Evolutionary conservation across 352 stramenopile genomes (phyloP).

Genomic region (Elongisporangium undulatum): DNA sequence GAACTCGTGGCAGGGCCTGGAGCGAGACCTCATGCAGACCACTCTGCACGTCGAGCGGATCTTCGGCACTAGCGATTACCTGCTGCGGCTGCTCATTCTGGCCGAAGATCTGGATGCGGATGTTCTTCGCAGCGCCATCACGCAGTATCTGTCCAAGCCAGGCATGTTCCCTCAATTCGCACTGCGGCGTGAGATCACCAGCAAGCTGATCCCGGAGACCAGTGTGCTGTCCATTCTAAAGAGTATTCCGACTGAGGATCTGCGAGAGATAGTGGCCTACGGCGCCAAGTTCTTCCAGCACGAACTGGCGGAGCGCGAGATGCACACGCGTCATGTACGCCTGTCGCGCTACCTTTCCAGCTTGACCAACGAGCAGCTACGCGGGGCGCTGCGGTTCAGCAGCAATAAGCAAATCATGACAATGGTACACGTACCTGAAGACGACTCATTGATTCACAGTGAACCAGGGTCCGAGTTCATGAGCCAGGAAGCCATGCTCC

Average conservation of each 20-base stretch:
- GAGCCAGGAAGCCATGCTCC: neutral
- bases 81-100: constrained; percentile 67
- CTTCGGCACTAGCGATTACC: constrained; percentile 68
- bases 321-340: constrained; percentile 56
- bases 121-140: constrained; percentile 41
- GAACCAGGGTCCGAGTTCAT: constrained; percentile 1
- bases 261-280: constrained; percentile 38
- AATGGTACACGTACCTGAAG: neutral
- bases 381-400: constrained; percentile 22
- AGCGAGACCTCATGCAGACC: constrained; percentile 45
- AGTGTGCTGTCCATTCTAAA: constrained; percentile 67
- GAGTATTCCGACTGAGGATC: constrained; percentile 35
- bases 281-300: constrained; percentile 51
- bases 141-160: constrained; percentile 49
- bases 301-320: constrained; percentile 50
- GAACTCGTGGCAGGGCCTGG: constrained; percentile 46
- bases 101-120: constrained; percentile 66
- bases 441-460: neutral
- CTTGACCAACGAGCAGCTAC: constrained; percentile 56
- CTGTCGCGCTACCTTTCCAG: constrained; percentile 47
- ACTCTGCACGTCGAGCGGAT: constrained; percentile 58
- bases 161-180: constrained; percentile 54
- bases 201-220: constrained; percentile 63
- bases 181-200: constrained; percentile 64
- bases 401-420: constrained; percentile 1